Conservation (phyloP, 192 early-diverging fungal species). For the Cetraspora pellucida region DNA sequence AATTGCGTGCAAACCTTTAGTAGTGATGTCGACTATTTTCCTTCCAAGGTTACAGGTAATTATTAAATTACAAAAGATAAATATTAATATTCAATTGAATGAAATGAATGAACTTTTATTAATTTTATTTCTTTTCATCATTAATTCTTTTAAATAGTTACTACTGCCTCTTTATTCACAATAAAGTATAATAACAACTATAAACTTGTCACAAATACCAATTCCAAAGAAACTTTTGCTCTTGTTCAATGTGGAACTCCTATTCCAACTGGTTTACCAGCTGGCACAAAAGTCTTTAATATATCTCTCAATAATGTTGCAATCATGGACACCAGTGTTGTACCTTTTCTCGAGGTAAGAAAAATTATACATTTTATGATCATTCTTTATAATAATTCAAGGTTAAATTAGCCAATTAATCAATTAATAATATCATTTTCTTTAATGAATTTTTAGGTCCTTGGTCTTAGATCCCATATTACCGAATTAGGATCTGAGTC, state of each 20-base stretch:
- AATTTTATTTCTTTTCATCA: background rate
- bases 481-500: slow-evolving; percentile 43
- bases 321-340: slow-evolving; percentile 43
- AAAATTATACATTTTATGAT: too few relatives aligned
- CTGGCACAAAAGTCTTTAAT: slow-evolving; percentile 47
- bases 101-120: background rate
- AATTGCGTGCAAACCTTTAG: slow-evolving; percentile 42
- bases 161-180: slow-evolving; percentile 59
- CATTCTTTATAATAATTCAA: too few relatives aligned
- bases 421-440: background rate
- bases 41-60: slow-evolving; percentile 47
- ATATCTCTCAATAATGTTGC: slow-evolving; percentile 51
- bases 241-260: slow-evolving; percentile 76
- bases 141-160: slow-evolving; percentile 34
- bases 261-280: slow-evolving; percentile 43
- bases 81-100: too few relatives aligned
- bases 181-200: slow-evolving; percentile 65
- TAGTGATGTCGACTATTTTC: slow-evolving; percentile 52
- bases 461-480: slow-evolving; percentile 46
- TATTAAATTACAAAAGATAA: background rate
- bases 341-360: slow-evolving; percentile 53
- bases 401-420: background rate
- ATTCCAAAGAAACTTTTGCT: slow-evolving; percentile 58
- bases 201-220: slow-evolving; percentile 65
- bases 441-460: slow-evolving; percentile 38